Base-by-base conservation (phyloP, 2,329 filamentous ascomycete species). In the Diplodia intermedia region DNA sequence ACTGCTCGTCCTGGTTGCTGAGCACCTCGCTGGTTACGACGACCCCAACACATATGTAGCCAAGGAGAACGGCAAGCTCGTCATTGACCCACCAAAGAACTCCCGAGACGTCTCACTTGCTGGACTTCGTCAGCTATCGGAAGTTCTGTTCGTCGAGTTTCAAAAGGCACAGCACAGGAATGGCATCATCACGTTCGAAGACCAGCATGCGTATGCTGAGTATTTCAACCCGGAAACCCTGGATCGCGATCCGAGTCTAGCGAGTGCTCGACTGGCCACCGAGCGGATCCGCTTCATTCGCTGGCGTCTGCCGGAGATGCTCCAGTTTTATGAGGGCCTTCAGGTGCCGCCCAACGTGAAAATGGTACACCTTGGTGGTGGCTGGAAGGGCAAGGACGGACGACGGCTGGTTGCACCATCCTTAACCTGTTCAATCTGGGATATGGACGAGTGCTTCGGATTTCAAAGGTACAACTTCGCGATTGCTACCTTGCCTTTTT, bases 181-280 rank as follows among this genome's bases (percentile, higher is more conserved):
- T 1, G 43, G n/a, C 18, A 47, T 47, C 43, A 4, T 47, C n/a
- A 20, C 43, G 9, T 47, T 47, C 8, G 18, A 47, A 2, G 18
- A 47, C 8, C 7, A 47, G 1, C 0, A 20, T 0, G 7, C 18
- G 1, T 20, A 20, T 9, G 3, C 26, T 26, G 4, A 20, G 2
- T 47, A 47, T 8, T 47, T 47, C 43, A 2, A 20, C 7, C n/a
- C 43, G 2, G 43, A 20, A 0, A 3, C 4, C 3, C 4, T 47
- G 8, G n/a, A 20, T 1, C 11, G 6, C n/a, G 3, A 47, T 4
- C 7, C 7, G 3, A 2, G 0, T 4, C 1, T 20, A n/a, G 9
- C 1, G 7, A 3, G 0, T 3, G 20, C 20, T 14, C 43, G 43
- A 9, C 43, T 47, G 18, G 43, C 43, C 11, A 47, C 43, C 43